Conservation (phyloP, 2,329 filamentous ascomycete genomes). For the Arthrobotrys iridis region DNA sequence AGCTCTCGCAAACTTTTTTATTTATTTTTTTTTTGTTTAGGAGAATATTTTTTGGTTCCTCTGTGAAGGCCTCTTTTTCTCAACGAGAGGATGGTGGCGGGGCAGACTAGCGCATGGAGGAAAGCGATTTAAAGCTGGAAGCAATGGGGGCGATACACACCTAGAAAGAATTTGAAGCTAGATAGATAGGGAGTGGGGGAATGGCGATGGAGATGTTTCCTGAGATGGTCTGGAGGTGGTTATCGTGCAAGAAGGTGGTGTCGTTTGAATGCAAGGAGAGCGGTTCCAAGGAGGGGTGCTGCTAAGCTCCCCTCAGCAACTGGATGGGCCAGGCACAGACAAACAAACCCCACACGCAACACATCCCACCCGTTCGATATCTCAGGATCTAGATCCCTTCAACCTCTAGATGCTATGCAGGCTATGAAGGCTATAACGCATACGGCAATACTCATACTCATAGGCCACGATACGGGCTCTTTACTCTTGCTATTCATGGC, state of each 20-base stretch:
- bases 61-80: background rate
- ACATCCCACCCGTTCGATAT: background rate
- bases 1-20: slow-evolving; percentile 32
- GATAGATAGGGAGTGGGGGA: background rate
- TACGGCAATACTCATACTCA: too few relatives aligned
- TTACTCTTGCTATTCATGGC: too few relatives aligned
- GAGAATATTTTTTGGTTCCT: too few relatives aligned
- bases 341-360: slow-evolving; percentile 49
- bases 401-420: too few relatives aligned
- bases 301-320: slow-evolving; percentile 16
- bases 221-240: background rate
- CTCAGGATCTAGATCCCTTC: slow-evolving; percentile 10
- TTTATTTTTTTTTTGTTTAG: slow-evolving; percentile 20
- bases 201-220: slow-evolving; percentile 1
- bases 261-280: slow-evolving; percentile 21
- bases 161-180: background rate
- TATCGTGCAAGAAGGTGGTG: slow-evolving; percentile 25
- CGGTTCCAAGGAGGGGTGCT: slow-evolving; percentile 42
- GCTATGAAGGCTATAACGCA: too few relatives aligned
- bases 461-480: too few relatives aligned
- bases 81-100: background rate
- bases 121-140: background rate
- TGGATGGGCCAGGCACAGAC: slow-evolving; percentile 3
- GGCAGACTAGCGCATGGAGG: background rate
- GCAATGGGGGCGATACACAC: slow-evolving; percentile 5